phyloP scores from a whole-genome alignment of 495 filamentous ascomycete species.

The Penicillium macrosclerotiorum region DNA sequence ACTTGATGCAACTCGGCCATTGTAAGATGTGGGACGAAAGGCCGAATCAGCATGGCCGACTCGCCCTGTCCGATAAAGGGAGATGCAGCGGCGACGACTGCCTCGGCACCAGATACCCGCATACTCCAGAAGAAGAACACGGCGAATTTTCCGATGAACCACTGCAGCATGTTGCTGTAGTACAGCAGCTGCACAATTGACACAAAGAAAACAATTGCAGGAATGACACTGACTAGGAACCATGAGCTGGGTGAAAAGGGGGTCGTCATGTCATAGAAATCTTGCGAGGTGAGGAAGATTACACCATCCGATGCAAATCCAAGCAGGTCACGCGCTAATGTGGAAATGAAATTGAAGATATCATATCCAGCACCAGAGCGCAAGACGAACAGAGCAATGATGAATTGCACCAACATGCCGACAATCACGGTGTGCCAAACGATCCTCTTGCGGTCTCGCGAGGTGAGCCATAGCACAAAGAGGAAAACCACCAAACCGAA shows the following conservation, averaged over 20 bases:
- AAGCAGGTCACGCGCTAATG: constrained; percentile 65
- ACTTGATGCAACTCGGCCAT: constrained; percentile 84
- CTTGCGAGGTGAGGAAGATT: constrained; percentile 61
- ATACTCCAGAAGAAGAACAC: constrained; percentile 88
- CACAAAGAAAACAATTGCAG: constrained; percentile 92
- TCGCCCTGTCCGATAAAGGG: constrained; percentile 95
- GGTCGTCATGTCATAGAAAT: constrained; percentile 23
- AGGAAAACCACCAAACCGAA: constrained; percentile 79
- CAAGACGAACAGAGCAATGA: constrained; percentile 84
- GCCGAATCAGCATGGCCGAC: constrained; percentile 86
- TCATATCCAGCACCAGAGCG: constrained; percentile 72
- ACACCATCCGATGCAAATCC: constrained; percentile 69
- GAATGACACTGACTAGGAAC: constrained; percentile 73
- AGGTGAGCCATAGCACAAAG: constrained; percentile 62
- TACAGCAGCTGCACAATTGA: constrained; percentile 79
- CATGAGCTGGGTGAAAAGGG: constrained; percentile 38
- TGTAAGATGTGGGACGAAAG: constrained; percentile 80
- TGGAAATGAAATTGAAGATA: constrained; percentile 85
- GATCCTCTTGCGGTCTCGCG: constrained; percentile 61
- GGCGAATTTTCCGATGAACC: constrained; percentile 83
- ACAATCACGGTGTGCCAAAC: constrained; percentile 76
- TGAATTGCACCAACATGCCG: constrained; percentile 84
- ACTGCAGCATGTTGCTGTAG: constrained; percentile 76
- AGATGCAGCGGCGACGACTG: constrained; percentile 88
- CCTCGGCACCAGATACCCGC: constrained; percentile 88